Conservation (phyloP, 208 protist species). For the Tritrichomonas foetus region DNA sequence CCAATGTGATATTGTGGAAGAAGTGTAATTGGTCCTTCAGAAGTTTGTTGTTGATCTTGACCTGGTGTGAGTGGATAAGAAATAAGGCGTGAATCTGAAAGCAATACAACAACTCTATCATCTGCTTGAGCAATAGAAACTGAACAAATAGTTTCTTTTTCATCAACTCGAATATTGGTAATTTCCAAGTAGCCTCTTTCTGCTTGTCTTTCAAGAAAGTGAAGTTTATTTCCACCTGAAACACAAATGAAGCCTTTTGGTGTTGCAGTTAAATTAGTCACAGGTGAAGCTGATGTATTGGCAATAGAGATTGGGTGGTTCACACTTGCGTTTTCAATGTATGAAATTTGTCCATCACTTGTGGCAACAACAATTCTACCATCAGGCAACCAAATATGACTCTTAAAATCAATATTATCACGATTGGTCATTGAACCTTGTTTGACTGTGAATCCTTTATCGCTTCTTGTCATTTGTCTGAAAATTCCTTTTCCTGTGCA, state of each 20-base stretch:
- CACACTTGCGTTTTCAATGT: background rate
- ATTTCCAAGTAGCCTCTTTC: background rate
- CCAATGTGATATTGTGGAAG: background rate
- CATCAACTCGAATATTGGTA: background rate
- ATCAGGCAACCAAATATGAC: background rate
- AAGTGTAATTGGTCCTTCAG: background rate
- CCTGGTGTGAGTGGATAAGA: background rate
- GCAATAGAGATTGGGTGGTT: background rate
- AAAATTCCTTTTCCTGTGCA: slow-evolving; percentile 4
- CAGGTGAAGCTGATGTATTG: background rate
- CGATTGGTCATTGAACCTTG: background rate
- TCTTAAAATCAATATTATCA: background rate
- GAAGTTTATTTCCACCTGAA: background rate
- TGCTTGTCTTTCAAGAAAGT: background rate
- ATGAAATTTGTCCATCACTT: background rate
- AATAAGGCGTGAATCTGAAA: background rate
- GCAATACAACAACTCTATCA: background rate
- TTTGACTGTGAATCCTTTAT: slow-evolving; percentile 21
- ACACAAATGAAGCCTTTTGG: slow-evolving; percentile 33
- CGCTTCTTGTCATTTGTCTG: background rate
- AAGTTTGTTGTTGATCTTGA: background rate
- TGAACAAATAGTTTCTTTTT: background rate
- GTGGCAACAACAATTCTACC: background rate
- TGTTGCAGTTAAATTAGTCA: background rate
- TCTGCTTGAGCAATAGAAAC: background rate